A percentile compares a stretch with the other conserved stretches of the same genome.
phyloP scores from a whole-genome alignment of 768 basidiomycete species.

The Trametes cingulata region DNA sequence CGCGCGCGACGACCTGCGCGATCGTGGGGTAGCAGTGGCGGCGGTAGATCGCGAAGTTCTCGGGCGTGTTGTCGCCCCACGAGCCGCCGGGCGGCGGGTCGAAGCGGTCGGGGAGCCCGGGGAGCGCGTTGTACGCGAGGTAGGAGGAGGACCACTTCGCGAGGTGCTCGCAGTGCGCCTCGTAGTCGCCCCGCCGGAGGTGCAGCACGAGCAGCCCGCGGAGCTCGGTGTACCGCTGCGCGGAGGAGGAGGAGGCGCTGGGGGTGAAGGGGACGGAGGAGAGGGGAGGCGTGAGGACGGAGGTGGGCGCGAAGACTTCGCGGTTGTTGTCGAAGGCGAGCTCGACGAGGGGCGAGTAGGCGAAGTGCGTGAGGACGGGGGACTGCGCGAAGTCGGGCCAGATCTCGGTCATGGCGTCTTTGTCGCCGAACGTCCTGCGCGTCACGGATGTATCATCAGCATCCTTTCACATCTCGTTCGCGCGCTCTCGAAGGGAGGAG shows the following conservation, averaged over 20 bases:
- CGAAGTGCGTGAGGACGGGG: conserved; percentile 25
- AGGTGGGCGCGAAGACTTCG: conserved; percentile 16
- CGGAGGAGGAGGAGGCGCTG: background rate
- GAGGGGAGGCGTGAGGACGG: conserved; percentile 14
- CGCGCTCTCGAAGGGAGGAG: background rate
- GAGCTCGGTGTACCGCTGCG: conserved; percentile 33
- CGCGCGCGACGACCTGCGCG: conserved; percentile 47
- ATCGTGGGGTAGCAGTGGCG: conserved; percentile 56
- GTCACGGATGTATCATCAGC: background rate
- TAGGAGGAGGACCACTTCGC: conserved; percentile 41
- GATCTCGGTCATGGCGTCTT: conserved; percentile 13
- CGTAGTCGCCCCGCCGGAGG: conserved; percentile 59
- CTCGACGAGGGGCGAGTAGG: conserved; percentile 27
- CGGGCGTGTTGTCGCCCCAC: conserved; percentile 28
- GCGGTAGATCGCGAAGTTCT: conserved; percentile 35
- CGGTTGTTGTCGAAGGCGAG: conserved; percentile 27
- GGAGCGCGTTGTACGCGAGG: conserved; percentile 55
- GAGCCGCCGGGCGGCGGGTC: conserved; percentile 25
- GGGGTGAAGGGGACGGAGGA: conserved; percentile 3
- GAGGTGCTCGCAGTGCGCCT: conserved; percentile 47
- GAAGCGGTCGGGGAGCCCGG: conserved; percentile 51
- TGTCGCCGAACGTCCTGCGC: conserved; percentile 19
- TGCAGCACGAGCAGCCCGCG: conserved; percentile 58
- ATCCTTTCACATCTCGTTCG: background rate
- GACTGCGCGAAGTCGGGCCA: conserved; percentile 18